These are phyloP conservation scores for Naegleria fowleri DNA, from an alignment of 208 protist genomes.

Conservation along the genomic window DNA sequence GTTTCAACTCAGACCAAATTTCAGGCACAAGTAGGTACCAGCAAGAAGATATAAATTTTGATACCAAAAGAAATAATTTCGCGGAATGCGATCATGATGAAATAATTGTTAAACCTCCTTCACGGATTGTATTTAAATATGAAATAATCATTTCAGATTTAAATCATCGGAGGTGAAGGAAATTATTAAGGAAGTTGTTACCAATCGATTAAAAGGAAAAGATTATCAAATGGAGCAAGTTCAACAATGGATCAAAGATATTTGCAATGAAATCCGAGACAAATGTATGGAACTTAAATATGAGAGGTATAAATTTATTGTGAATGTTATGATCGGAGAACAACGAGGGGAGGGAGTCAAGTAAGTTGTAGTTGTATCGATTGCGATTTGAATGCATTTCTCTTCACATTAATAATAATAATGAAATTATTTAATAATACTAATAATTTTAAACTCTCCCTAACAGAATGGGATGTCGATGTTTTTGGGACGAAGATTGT, in stretches of 20 bases:
- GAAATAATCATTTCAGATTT: neutral
- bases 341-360: conserved; percentile 77
- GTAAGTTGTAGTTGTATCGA: neutral
- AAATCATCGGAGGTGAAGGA: conserved; percentile 9
- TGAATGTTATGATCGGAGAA: conserved; percentile 85
- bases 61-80: too few relatives aligned
- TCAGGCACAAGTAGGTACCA: neutral
- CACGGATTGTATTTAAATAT: too few relatives aligned
- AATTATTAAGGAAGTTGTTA: conserved; percentile 12
- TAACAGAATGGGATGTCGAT: conserved; percentile 74
- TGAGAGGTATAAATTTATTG: conserved; percentile 82
- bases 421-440: too few relatives aligned
- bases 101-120: too few relatives aligned
- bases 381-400: too few relatives aligned
- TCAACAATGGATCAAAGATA: conserved; percentile 2
- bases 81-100: too few relatives aligned
- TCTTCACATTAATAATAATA: too few relatives aligned
- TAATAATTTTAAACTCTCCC: too few relatives aligned
- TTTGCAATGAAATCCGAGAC: conserved; percentile 13
- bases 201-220: neutral
- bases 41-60: too few relatives aligned
- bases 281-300: conserved; percentile 53
- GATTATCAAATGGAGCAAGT: conserved; percentile 26
- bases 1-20: conserved; percentile 23
- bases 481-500: conserved; percentile 90